A percentile compares a stretch with the other conserved stretches of the same genome.
Conservation (phyloP, 2,329 filamentous ascomycete species). For the Aspergillus fijiensis region DNA sequence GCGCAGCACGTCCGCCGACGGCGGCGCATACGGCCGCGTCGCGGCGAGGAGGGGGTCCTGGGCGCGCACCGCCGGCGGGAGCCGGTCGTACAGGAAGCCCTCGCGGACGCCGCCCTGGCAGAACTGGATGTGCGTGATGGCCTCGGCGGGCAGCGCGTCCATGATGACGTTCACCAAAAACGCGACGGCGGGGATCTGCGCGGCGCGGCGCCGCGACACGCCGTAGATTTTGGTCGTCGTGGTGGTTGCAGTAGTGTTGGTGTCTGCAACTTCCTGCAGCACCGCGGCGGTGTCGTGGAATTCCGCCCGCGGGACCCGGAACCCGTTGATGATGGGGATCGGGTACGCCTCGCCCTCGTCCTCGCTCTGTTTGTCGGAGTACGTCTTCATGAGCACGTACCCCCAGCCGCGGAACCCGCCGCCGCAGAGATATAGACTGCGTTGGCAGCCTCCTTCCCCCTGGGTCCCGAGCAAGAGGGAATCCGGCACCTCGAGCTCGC, state of each 20-base stretch:
- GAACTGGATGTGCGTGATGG: conserved; percentile 66
- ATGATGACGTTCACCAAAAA: conserved; percentile 76
- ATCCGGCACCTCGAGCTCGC: conserved; percentile 56
- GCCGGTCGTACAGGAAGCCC: conserved; percentile 72
- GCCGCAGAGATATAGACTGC: conserved; percentile 79
- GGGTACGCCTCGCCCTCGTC: conserved; percentile 64
- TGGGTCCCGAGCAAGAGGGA: background rate
- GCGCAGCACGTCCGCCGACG: conserved; percentile 49
- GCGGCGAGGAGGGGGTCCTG: conserved; percentile 66
- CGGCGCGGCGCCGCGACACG: conserved; percentile 73
- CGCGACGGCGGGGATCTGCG: conserved; percentile 80
- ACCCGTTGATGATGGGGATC: conserved; percentile 78
- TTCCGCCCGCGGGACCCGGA: conserved; percentile 60
- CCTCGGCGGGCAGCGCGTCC: conserved; percentile 51
- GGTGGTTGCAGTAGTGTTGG: conserved; percentile 6
- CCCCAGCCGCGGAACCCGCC: conserved; percentile 91
- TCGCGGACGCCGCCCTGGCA: conserved; percentile 86
- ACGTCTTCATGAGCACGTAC: conserved; percentile 79
- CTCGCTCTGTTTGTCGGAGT: conserved; percentile 51
- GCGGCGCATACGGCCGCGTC: conserved; percentile 54
- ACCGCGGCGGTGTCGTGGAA: conserved; percentile 59
- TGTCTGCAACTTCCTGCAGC: conserved; percentile 38
- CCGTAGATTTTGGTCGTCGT: conserved; percentile 57
- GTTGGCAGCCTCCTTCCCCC: conserved; percentile 13
- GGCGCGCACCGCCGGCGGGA: conserved; percentile 60